Conservation (phyloP, 2,329 filamentous ascomycete species). For the Aspergillus fischeri region DNA sequence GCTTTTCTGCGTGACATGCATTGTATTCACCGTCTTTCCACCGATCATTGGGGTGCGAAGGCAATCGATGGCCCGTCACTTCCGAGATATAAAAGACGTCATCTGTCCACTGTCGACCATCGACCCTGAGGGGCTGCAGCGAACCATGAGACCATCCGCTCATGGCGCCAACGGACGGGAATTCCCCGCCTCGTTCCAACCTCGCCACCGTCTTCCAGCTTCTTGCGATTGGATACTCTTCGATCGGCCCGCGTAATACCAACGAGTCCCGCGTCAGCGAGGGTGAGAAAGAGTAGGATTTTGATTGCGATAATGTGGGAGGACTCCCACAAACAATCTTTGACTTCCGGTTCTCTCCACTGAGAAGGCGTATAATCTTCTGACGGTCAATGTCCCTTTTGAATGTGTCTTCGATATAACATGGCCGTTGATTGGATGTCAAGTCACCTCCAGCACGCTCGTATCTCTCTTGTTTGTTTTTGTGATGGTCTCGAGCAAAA, state of each 20-base stretch:
- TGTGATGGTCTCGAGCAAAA: not conserved
- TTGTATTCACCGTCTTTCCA: too few relatives aligned
- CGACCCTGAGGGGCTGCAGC: constrained; percentile 3
- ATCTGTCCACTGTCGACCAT: too few relatives aligned
- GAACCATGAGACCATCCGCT: constrained; percentile 3
- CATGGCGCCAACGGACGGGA: constrained; percentile 3
- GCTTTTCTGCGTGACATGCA: too few relatives aligned
- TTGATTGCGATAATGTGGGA: constrained; percentile 2
- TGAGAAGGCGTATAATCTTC: constrained; percentile 7
- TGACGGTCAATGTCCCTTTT: constrained; percentile 4
- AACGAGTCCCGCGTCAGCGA: not conserved
- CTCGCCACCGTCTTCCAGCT: constrained; percentile 4
- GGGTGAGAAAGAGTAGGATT: not conserved
- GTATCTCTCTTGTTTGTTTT: not conserved
- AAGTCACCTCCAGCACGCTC: not conserved
- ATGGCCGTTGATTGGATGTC: not conserved
- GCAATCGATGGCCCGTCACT: too few relatives aligned
- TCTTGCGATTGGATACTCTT: constrained; percentile 2
- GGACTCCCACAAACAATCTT: constrained; percentile 5
- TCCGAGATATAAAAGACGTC: too few relatives aligned
- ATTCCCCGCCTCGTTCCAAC: constrained; percentile 3
- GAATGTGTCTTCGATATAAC: constrained; percentile 5
- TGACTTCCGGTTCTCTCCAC: constrained; percentile 2
- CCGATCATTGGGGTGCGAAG: too few relatives aligned
- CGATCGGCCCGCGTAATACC: constrained; percentile 1